Evolutionary conservation across 1,139 yeast genomes (phyloP).

Genomic region (Maudiozyma humilis): DNA sequence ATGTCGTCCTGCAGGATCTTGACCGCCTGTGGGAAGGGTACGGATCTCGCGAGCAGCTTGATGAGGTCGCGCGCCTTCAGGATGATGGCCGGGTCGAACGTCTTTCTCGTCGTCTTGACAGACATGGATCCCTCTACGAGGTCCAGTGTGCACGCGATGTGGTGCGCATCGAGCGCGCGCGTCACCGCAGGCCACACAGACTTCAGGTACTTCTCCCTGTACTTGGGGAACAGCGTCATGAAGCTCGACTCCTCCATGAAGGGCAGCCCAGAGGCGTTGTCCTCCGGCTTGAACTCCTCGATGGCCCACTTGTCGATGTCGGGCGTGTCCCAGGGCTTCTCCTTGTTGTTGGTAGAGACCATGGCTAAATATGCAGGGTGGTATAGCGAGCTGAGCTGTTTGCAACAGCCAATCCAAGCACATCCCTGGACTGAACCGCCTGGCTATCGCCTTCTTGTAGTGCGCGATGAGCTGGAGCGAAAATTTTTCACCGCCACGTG

Average conservation of each 20-base stretch:
- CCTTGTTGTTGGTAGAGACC: slow-evolving; percentile 90
- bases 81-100: slow-evolving; percentile 90
- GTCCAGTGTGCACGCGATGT: slow-evolving; percentile 74
- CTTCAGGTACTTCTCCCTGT: slow-evolving; percentile 83
- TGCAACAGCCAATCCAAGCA: too few species aligned
- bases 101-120: slow-evolving; percentile 89
- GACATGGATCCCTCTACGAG: slow-evolving; percentile 97
- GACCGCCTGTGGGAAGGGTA: slow-evolving; percentile 93
- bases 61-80: slow-evolving; percentile 91
- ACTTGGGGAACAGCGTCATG: slow-evolving; percentile 92
- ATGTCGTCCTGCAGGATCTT: slow-evolving; percentile 84
- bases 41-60: slow-evolving; percentile 88
- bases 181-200: slow-evolving; percentile 94
- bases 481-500: too few species aligned
- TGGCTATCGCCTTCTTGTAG: too few species aligned
- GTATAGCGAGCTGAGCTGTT: too few species aligned
- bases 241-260: slow-evolving; percentile 93
- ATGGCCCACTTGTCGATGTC: slow-evolving; percentile 91
- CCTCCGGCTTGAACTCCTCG: slow-evolving; percentile 85
- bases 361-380: too few species aligned
- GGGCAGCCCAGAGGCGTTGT: slow-evolving; percentile 75
- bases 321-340: slow-evolving; percentile 96
- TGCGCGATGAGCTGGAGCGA: not conserved
- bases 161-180: slow-evolving; percentile 60
- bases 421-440: too few species aligned